These are phyloP conservation scores for Fragilariopsis cylindrus DNA, from an alignment of 108 stramenopile genomes.

Conservation along the genomic window DNA sequence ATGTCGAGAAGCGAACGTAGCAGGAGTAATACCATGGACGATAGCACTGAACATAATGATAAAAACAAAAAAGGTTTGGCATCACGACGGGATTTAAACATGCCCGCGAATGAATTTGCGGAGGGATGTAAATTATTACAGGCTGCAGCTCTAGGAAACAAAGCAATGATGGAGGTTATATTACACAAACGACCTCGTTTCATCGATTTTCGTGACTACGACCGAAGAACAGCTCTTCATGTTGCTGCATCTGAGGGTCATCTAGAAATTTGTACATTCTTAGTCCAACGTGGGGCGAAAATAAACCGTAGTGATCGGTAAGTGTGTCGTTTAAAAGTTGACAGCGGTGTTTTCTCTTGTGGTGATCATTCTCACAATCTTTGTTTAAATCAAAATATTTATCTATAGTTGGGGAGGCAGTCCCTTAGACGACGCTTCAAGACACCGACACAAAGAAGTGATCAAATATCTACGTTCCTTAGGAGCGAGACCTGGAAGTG, in stretches of 20 bases:
- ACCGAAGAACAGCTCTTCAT: constrained; percentile 86
- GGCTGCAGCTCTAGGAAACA: constrained; percentile 64
- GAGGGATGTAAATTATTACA: constrained; percentile 82
- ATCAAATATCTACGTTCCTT: constrained; percentile 61
- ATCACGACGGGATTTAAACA: constrained; percentile 47
- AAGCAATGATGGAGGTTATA: constrained; percentile 37
- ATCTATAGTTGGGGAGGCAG: constrained; percentile 53
- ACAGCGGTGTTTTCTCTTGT: background rate
- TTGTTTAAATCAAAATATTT: background rate
- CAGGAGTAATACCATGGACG: constrained; percentile 2
- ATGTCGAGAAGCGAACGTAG: background rate
- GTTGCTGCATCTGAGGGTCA: constrained; percentile 86
- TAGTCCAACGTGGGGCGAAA: constrained; percentile 56
- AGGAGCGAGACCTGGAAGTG: constrained; percentile 73
- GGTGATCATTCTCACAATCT: background rate
- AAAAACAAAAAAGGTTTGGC: constrained; percentile 34
- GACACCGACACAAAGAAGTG: constrained; percentile 75
- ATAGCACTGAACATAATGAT: no score
- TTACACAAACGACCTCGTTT: constrained; percentile 40
- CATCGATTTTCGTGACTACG: constrained; percentile 87
- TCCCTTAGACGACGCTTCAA: constrained; percentile 87
- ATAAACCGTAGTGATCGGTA: constrained; percentile 75
- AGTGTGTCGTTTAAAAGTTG: constrained; percentile 22
- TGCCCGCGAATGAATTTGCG: constrained; percentile 72
- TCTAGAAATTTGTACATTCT: constrained; percentile 52